Evolutionary conservation across 495 filamentous ascomycete genomes (phyloP), one percentile per base, ranked within the genome.

Genomic region (Lophiotrema nucula): DNA sequence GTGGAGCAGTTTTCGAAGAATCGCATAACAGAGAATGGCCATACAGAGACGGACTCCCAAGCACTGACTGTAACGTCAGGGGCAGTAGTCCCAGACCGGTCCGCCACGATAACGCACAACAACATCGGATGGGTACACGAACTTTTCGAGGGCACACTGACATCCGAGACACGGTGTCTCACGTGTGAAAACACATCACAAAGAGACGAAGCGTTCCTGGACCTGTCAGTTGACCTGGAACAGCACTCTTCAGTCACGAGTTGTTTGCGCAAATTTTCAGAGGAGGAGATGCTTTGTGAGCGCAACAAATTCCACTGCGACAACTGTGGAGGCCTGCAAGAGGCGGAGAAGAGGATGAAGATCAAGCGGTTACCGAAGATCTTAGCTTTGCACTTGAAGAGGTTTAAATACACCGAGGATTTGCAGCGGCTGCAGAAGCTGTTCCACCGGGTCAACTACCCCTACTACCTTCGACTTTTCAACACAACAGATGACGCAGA

Each of bases 281-380:
- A 91, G 28, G 93, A 96, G 63, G 93, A 98, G 73, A 97, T 97
- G 95, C 84, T 98, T 53, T 97, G 93, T 67, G 93, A 98, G 73
- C 82, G 90, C 53, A 98, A 98, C 75, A 95, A 98, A 64, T 98
- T 98, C 62, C 93, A 97, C 68, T 98, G 93, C 71, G 93, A 98
- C 68, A 90, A 90, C 60, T 98, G 93, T 61, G 93, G 95, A 44
- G 95, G 95, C 3, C 76, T 98, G 19, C 95, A 98, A 73, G 93
- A 98, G 73, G 93, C 93, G 0, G 93, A 97, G 69, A 98, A 98
- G 77, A 82, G 93, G 13, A 98, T 98, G 93, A 98, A 98, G 77
- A 90, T 98, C 59, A 98, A 98, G 73, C 83, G 90, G 52, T 75
- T 97, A 58, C 93, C 93, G 0, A 90, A 88, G 63, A 91, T 98